Evolutionary conservation across 495 filamentous ascomycete genomes (phyloP).

Genomic region (Pyrenula massariospora): DNA sequence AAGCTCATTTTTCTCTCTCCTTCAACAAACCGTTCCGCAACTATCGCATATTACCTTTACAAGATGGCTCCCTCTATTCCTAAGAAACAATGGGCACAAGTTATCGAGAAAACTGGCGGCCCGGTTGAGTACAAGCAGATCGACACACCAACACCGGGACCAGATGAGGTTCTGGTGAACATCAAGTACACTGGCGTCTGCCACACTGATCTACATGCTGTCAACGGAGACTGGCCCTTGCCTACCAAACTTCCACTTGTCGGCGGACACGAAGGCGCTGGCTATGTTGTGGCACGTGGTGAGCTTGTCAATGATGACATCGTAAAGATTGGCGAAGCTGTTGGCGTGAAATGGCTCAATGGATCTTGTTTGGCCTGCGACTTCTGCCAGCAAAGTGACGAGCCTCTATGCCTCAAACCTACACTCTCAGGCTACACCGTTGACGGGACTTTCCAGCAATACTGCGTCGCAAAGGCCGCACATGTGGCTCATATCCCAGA

Average conservation of each 20-base stretch:
- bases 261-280: conserved; percentile 89
- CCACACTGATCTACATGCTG: conserved; percentile 78
- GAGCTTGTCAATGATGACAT: conserved; percentile 58
- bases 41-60: not conserved
- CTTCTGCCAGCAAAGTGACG: conserved; percentile 57
- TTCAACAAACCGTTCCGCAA: no score
- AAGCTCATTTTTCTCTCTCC: no score
- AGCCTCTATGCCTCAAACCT: conserved; percentile 57
- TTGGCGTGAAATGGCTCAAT: conserved; percentile 78
- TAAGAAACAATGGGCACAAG: conserved; percentile 74
- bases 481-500: conserved; percentile 74
- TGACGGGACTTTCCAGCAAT: conserved; percentile 88
- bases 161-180: conserved; percentile 84
- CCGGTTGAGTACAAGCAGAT: conserved; percentile 73
- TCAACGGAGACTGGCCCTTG: conserved; percentile 84
- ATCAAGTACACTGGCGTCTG: conserved; percentile 90
- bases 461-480: conserved; percentile 72
- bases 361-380: conserved; percentile 59
- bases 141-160: conserved; percentile 61
- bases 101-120: conserved; percentile 66
- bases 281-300: conserved; percentile 71
- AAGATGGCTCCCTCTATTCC: conserved; percentile 34
- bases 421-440: conserved; percentile 73
- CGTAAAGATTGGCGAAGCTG: conserved; percentile 58
- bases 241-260: conserved; percentile 70